Base-by-base conservation (phyloP, 106 monocot genomes). In the Acanthochlamys bracteata region DNA sequence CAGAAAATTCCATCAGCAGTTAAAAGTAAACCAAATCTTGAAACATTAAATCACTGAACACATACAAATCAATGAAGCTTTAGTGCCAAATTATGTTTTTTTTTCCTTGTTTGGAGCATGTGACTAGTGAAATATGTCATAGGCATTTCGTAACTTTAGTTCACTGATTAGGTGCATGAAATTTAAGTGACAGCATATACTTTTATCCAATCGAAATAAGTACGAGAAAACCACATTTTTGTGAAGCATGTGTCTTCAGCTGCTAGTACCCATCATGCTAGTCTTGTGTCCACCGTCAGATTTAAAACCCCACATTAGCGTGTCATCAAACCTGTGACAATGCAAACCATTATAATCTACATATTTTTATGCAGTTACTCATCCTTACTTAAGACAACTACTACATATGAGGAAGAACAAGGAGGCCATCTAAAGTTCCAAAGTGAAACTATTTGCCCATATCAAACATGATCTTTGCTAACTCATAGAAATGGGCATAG, bases 171-270 rank as follows among this genome's bases (percentile, higher is more conserved):
- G 6, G 33, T n/a, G 33, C 33, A 33, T 6, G 33, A 33, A 49
- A 49, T 49, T 17, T 10, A 1, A 49, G 49, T 14, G 20, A 55
- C 22, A 13, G 20, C 55, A 22, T 6, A 14, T 59, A 61, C 19
- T 25, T 64, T 81, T 69, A 98, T 88, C 96, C 39, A 92, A 75
- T 41, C 96, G 82, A 83, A 98, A 98, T 23, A 88, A 62, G 71
- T 91, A 98, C 19, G 96, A 98, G 14, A 76, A 67, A 66, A 91
- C 16, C 53, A 47, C 27, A 77, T 88, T 98, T 75, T 73, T 91
- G n/a, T n/a, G 80, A 98, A 98, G 83, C 96, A 98, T 66, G 91
- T 98, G 55, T 98, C 96, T 68, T 98, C 96, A 39, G 96, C 96
- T 42, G 96, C 77, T 14, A 98, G 75, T 33, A 85, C 91, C 96